These are phyloP conservation scores for Paecilomyces formosus DNA, from an alignment of 2,329 filamentous ascomycete genomes.

Conservation along the genomic window DNA sequence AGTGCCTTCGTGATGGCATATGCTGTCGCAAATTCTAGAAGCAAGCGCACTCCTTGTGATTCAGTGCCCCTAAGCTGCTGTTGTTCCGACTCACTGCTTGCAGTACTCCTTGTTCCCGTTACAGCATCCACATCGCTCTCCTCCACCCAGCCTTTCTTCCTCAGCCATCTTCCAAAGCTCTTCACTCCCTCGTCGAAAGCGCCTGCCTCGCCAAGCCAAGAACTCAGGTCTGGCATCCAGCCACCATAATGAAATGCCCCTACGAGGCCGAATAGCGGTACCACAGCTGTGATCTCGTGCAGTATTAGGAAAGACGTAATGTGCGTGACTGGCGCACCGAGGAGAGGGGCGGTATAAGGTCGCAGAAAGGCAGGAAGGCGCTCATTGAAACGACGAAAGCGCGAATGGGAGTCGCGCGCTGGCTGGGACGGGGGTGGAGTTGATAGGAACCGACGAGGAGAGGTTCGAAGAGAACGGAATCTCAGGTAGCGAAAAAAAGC, in stretches of 20 bases:
- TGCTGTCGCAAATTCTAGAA: constrained; percentile 71
- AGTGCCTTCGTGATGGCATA: constrained; percentile 86
- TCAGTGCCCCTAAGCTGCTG: constrained; percentile 17
- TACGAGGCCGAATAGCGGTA: constrained; percentile 69
- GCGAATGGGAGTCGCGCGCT: constrained; percentile 17
- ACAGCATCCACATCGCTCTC: constrained; percentile 40
- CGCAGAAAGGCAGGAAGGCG: constrained; percentile 61
- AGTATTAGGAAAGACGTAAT: constrained; percentile 79
- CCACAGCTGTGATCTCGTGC: constrained; percentile 82
- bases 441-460: constrained; percentile 1
- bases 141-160: constrained; percentile 70
- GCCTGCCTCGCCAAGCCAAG: constrained; percentile 11
- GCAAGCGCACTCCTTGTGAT: constrained; percentile 43
- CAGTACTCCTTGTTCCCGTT: constrained; percentile 19
- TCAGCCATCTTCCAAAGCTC: constrained; percentile 70
- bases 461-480: constrained; percentile 10
- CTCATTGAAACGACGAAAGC: constrained; percentile 28
- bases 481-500: background rate
- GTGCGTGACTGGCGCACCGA: constrained; percentile 72
- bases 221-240: constrained; percentile 57
- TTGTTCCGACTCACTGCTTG: constrained; percentile 13
- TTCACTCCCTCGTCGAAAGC: constrained; percentile 55
- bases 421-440: constrained; percentile 5
- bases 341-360: constrained; percentile 61
- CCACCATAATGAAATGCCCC: constrained; percentile 72